Evolutionary conservation across 441 rosid species (phyloP), one percentile per base, ranked within the genome.

Genomic region (Cnidoscolus chayamansa): DNA sequence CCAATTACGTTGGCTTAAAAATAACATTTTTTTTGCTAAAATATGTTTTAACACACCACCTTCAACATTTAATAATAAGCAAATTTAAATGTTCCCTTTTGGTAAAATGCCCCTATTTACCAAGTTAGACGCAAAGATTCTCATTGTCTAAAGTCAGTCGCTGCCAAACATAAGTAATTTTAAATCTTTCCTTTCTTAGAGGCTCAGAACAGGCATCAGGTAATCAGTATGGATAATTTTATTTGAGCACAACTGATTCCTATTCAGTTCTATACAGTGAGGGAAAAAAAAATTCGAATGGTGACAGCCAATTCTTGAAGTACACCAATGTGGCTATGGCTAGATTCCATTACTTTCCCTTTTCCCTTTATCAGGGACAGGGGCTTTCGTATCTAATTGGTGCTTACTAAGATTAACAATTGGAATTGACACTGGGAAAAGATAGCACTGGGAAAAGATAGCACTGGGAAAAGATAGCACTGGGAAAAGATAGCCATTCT

Each of bases 111-210:
- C 25, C 25, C 25, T 25, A 25, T 25, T 25, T 25, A 25, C 4
- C 49, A 53, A 67, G 15, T 15, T 32, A 40, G n/a, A 19, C 12
- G 61, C 13, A n/a, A 68, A 54, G 31, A 35, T 20, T 68, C 35
- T 56, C 53, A 68, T 68, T 12, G 43, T 37, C 51, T 53, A 37
- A 16, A 55, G 63, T 56, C 37, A 53, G 53, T 9, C 53, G 48
- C 60, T 9, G 48, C 25, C 15, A 9, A 7, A 53, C 10, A 53
- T 16, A 53, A 54, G 58, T 54, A 0, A 7, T 17, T 17, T 10
- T 54, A 54, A 10, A 7, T 7, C 35, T 56, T 56, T 56, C 60
- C 30, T 20, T 56, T 56, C 32, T 2, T 57, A 57, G 61, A 57
- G 61, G 15, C 19, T 25, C 16, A 25, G 5, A 30, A 30, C n/a